Base-by-base conservation (phyloP, 1,284 basidiomycete species). In the Puccinia coronata region DNA sequence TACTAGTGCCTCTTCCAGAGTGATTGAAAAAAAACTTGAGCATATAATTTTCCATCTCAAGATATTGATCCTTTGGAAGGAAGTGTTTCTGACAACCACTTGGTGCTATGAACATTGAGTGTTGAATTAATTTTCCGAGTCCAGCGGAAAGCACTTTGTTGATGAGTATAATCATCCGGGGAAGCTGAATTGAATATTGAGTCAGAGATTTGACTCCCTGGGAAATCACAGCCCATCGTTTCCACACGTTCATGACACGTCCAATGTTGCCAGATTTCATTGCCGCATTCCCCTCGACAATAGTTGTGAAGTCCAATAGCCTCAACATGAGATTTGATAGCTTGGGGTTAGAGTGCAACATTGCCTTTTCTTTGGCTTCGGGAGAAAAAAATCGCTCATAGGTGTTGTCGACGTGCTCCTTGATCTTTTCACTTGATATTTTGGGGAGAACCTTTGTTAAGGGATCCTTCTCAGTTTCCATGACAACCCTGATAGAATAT, bases 1-100 rank as follows among this genome's bases (percentile, higher is more conserved):
- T 71, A 16, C 28, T 43, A 71, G 34, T 71, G 20, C 69, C 69
- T 28, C 49, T n/a, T 23, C 69, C 69, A 16, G 69, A 47, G 49
- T 71, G 69, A 43, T 71, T 71, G 20, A 47, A 71, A 47, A 71
- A 71, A 23, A 34, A 69, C 43, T 69, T 69, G 12, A 69, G 39
- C 65, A 28, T 34, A 25, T 41, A 57, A 57, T 57, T 61, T 36
- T 28, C 16, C 25, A 31, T 61, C 25, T 61, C 57, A 31, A 61
- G 25, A 31, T 31, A 61, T 20, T 31, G 57, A 61, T 61, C 57
- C 57, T 61, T 61, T 5, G 57, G 8, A 18, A 61, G 8, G 34
- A 61, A 61, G 57, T 61, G 57, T 61, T 61, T 61, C n/a, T 61
- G 57, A 28, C 57, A 3, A 28, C 57, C 57, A 61, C 57, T 61